phyloP scores from a whole-genome alignment of 305 asterid genomes.

The Fraxinus latifolia region DNA sequence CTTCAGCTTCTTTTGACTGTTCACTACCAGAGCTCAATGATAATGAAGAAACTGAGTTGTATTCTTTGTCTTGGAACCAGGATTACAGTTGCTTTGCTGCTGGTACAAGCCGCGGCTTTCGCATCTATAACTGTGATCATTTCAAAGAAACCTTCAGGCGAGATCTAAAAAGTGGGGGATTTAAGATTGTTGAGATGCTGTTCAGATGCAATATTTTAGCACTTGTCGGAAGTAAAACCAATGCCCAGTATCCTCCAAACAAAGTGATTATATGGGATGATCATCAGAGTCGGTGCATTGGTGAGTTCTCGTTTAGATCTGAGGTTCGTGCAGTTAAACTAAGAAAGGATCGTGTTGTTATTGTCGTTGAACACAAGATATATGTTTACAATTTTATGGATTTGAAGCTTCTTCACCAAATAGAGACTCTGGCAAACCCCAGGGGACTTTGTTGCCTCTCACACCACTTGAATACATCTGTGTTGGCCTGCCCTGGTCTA shows the following conservation, averaged over 20 bases:
- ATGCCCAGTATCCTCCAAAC: conserved; percentile 81
- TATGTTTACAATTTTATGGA: conserved; percentile 82
- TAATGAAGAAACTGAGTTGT: conserved; percentile 59
- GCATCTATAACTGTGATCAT: conserved; percentile 81
- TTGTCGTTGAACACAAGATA: conserved; percentile 90
- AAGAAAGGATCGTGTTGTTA: conserved; percentile 79
- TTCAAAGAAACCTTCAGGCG: conserved; percentile 92
- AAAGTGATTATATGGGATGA: conserved; percentile 96
- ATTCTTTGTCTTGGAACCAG: conserved; percentile 90
- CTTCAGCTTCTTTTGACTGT: conserved; percentile 41
- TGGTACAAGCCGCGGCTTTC: conserved; percentile 80
- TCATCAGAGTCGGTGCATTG: conserved; percentile 86
- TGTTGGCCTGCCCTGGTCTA: conserved; percentile 83
- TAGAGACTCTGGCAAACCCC: conserved; percentile 77
- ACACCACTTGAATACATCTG: conserved; percentile 70
- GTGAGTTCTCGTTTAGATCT: conserved; percentile 90
- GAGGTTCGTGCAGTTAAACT: conserved; percentile 84
- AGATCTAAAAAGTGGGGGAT: conserved; percentile 83
- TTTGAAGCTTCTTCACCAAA: conserved; percentile 88
- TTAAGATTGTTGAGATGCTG: conserved; percentile 88
- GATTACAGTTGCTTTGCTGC: conserved; percentile 93
- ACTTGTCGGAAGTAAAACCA: conserved; percentile 74
- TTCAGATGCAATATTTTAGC: conserved; percentile 87
- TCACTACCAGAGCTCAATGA: conserved; percentile 49
- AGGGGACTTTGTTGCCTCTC: conserved; percentile 94